phyloP scores from a whole-genome alignment of 257 asterid genomes.

The Nicotiana knightiana region DNA sequence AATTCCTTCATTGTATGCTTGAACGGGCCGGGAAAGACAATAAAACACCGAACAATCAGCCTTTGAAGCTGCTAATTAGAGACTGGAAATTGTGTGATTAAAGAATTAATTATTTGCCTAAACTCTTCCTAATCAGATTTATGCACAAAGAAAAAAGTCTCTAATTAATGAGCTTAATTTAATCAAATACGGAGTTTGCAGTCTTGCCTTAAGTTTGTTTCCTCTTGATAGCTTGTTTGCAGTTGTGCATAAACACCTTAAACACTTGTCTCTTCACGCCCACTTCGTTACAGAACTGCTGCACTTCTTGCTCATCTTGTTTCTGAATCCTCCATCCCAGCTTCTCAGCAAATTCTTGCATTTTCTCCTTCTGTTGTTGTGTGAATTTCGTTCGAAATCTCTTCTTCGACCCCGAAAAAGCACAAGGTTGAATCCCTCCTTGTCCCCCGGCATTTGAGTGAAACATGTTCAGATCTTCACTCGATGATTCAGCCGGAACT shows the following conservation, averaged over 20 bases:
- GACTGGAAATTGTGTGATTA: not conserved
- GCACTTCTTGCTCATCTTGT: slow-evolving; percentile 52
- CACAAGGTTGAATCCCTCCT: slow-evolving; percentile 12
- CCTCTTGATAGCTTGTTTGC: slow-evolving; percentile 69
- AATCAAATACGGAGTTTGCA: not conserved
- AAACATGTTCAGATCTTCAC: slow-evolving; percentile 50
- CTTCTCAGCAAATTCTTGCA: slow-evolving; percentile 56
- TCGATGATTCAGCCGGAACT: slow-evolving; percentile 52
- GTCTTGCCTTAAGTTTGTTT: slow-evolving; percentile 24
- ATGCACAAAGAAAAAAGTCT: not conserved
- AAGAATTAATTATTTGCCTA: not conserved
- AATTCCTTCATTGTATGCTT: no score
- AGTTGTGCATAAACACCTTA: slow-evolving; percentile 88
- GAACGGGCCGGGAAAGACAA: no score
- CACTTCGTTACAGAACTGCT: slow-evolving; percentile 40
- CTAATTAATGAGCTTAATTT: not conserved
- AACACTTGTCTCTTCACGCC: slow-evolving; percentile 66
- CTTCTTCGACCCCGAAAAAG: slow-evolving; percentile 38
- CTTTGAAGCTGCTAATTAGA: not conserved
- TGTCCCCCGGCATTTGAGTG: slow-evolving; percentile 21
- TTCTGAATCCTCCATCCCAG: slow-evolving; percentile 63
- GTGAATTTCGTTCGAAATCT: slow-evolving; percentile 68
- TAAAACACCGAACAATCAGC: not conserved
- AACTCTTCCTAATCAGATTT: not conserved
- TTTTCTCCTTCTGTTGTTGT: slow-evolving; percentile 50